A percentile compares a stretch with the other conserved stretches of the same genome.
Conservation (phyloP, 2,329 filamentous ascomycete species). For the Incumbomyces lentus region DNA sequence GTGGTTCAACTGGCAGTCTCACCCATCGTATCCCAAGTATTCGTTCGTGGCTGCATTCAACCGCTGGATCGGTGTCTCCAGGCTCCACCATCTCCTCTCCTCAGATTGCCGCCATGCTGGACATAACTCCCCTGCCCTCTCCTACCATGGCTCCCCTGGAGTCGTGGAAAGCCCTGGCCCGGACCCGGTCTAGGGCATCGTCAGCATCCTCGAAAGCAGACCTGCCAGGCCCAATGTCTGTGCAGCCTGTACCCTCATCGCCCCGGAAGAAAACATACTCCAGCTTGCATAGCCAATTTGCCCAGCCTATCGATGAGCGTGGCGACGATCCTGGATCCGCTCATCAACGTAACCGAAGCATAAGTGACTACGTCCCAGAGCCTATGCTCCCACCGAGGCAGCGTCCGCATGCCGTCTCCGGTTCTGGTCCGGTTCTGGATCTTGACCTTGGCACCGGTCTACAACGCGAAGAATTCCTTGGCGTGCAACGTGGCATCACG, state of each 20-base stretch:
- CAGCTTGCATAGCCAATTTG: slow-evolving; percentile 24
- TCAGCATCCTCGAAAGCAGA: slow-evolving; percentile 30
- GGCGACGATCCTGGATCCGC: slow-evolving; percentile 20
- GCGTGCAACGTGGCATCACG: slow-evolving; percentile 62
- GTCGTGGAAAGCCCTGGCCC: slow-evolving; percentile 50
- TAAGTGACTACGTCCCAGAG: slow-evolving; percentile 81
- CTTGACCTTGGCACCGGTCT: slow-evolving; percentile 44
- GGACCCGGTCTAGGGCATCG: slow-evolving; percentile 33
- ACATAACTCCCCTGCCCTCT: slow-evolving; percentile 69
- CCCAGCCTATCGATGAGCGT: slow-evolving; percentile 10
- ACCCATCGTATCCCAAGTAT: slow-evolving; percentile 36
- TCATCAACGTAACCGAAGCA: slow-evolving; percentile 66
- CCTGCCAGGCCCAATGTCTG: slow-evolving; percentile 7
- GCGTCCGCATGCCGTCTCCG: slow-evolving; percentile 63
- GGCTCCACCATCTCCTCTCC: slow-evolving; percentile 63
- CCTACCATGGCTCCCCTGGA: slow-evolving; percentile 59
- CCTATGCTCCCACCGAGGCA: slow-evolving; percentile 53
- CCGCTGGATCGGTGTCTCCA: slow-evolving; percentile 41
- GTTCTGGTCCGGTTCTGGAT: slow-evolving; percentile 38
- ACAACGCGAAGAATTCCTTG: slow-evolving; percentile 72
- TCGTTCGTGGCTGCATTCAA: slow-evolving; percentile 31
- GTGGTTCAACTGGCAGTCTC: slow-evolving; percentile 33
- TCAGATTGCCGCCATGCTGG: slow-evolving; percentile 63
- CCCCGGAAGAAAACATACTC: slow-evolving; percentile 31
- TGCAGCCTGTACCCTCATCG: slow-evolving; percentile 15